phyloP scores from a whole-genome alignment of 345 rosid species.

The Gossypium ekmanianum region DNA sequence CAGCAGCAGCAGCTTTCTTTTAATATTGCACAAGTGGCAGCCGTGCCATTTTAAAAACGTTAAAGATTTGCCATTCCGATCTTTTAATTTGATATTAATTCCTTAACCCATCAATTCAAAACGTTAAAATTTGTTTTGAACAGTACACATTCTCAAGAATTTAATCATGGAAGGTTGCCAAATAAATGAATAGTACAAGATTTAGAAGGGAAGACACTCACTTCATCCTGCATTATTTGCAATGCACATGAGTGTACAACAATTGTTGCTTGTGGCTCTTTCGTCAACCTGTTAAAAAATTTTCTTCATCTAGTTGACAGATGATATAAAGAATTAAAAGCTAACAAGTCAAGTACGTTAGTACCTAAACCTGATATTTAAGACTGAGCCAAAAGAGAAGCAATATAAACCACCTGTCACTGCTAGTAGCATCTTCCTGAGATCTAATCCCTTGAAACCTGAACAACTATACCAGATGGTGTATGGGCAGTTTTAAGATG shows the following conservation, averaged over 20 bases:
- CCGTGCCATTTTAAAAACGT: background rate
- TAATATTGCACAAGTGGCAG: background rate
- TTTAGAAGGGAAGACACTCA: slow-evolving; percentile 23
- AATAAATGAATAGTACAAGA: slow-evolving; percentile 16
- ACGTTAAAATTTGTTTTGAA: background rate
- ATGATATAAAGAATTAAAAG: background rate
- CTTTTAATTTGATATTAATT: background rate
- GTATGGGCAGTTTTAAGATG: slow-evolving; percentile 56
- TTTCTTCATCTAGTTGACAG: slow-evolving; percentile 7
- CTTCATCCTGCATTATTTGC: slow-evolving; percentile 13
- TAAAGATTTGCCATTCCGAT: background rate
- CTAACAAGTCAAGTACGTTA: background rate
- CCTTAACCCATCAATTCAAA: background rate
- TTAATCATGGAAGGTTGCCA: slow-evolving; percentile 1
- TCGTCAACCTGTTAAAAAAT: slow-evolving; percentile 6
- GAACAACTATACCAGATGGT: slow-evolving; percentile 57
- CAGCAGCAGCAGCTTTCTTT: background rate
- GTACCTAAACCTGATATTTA: slow-evolving; percentile 17
- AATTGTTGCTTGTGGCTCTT: slow-evolving; percentile 4
- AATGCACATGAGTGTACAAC: slow-evolving; percentile 3
- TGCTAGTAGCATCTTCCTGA: slow-evolving; percentile 4
- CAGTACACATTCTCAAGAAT: background rate
- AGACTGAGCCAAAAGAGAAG: slow-evolving; percentile 12
- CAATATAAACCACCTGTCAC: slow-evolving; percentile 11
- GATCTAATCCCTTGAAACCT: slow-evolving; percentile 54